Evolutionary conservation across 2,329 filamentous ascomycete species (phyloP).

Genomic region (Orbilia javanica): DNA sequence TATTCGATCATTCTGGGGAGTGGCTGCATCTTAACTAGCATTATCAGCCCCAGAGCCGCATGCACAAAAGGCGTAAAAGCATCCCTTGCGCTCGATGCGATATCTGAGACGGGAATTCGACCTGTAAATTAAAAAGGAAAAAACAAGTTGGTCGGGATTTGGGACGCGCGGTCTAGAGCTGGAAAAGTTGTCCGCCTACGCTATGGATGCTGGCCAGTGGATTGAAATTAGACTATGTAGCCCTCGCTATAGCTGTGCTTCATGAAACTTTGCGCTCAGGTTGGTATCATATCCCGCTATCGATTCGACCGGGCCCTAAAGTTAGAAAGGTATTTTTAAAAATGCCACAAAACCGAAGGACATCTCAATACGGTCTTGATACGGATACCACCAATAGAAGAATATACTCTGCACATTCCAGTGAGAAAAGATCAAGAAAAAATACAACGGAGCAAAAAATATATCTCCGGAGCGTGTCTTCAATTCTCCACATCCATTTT

Average conservation of each 20-base stretch:
- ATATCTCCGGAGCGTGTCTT: neutral
- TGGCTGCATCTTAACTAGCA: constrained; percentile 7
- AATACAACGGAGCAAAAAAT: neutral
- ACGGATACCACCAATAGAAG: no score
- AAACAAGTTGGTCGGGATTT: neutral
- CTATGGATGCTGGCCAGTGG: neutral
- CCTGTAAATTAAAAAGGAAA: neutral
- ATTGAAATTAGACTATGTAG: neutral
- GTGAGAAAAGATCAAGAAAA: no score
- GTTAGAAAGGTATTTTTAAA: neutral
- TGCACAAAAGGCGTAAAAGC: neutral
- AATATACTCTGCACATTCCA: no score
- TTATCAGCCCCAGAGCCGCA: constrained; percentile 9
- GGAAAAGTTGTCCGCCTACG: neutral
- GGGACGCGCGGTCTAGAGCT: constrained; percentile 13
- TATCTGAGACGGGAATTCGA: constrained; percentile 2
- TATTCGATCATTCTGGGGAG: neutral
- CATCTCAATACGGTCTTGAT: neutral
- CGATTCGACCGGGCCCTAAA: neutral
- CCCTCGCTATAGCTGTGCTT: neutral
- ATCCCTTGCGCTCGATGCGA: neutral
- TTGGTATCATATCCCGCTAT: neutral
- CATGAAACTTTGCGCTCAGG: neutral
- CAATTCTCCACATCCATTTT: constrained; percentile 16
- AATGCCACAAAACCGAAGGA: neutral